A percentile compares a stretch with the other conserved stretches of the same genome.
Conservation (phyloP, 768 basidiomycete genomes). For the Suillus luteus region DNA sequence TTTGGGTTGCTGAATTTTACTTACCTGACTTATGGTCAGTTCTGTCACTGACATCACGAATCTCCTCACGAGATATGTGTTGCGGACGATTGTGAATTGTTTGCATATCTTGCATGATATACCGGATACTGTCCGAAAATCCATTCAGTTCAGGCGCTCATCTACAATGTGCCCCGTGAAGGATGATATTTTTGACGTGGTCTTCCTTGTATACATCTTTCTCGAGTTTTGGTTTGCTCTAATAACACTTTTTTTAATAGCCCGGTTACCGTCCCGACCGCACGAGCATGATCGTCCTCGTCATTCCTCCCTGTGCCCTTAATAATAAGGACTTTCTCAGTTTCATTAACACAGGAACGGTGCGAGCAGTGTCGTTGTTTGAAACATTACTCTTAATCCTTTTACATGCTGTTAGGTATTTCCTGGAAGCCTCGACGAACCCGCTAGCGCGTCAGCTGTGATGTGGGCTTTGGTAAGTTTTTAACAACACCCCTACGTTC, state of each 20-base stretch:
- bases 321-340: slow-evolving; percentile 5
- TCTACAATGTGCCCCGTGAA: neutral
- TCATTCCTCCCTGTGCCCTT: slow-evolving; percentile 11
- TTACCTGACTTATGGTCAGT: too few relatives aligned
- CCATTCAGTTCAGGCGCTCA: neutral
- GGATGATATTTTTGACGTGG: neutral
- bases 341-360: slow-evolving; percentile 6
- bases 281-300: slow-evolving; percentile 8
- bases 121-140: neutral
- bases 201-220: neutral
- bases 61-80: slow-evolving; percentile 10
- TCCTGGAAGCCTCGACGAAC: neutral
- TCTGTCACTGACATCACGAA: slow-evolving; percentile 13
- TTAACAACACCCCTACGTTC: too few relatives aligned
- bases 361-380: neutral
- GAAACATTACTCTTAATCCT: neutral
- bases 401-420: neutral
- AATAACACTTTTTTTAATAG: neutral
- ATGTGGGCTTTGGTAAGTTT: slow-evolving; percentile 12
- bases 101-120: slow-evolving; percentile 4
- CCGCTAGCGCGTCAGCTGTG: neutral
- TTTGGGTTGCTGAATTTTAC: neutral
- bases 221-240: neutral
- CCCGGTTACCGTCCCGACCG: neutral
- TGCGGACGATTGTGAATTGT: slow-evolving; percentile 12